phyloP scores from a whole-genome alignment of 176 grass and related monocot species.

The Triticum turgidum region DNA sequence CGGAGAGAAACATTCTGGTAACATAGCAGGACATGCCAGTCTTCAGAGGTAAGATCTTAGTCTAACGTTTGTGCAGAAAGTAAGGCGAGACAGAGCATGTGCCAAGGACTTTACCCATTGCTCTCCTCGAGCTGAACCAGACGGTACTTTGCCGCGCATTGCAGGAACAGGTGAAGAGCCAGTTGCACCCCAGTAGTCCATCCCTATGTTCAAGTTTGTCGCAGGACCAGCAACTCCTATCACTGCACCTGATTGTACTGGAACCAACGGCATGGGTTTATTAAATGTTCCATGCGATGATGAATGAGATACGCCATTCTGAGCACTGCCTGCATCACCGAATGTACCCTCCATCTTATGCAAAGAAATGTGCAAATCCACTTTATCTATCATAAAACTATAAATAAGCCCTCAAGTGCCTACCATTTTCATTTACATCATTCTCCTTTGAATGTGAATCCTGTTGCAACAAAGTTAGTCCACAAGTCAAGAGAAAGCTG shows the following conservation, averaged over 20 bases:
- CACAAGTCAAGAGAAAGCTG: slow-evolving; percentile 11
- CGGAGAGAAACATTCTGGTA: not conserved
- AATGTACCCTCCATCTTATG: slow-evolving; percentile 37
- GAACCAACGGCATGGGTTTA: slow-evolving; percentile 55
- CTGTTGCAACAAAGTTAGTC: slow-evolving; percentile 17
- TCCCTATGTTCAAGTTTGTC: slow-evolving; percentile 79
- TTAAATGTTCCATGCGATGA: slow-evolving; percentile 49
- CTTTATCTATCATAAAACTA: slow-evolving; percentile 5
- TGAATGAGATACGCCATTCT: slow-evolving; percentile 54
- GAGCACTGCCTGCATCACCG: slow-evolving; percentile 42
- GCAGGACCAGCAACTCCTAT: slow-evolving; percentile 62
- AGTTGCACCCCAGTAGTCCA: slow-evolving; percentile 76
- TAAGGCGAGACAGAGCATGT: slow-evolving; percentile 5
- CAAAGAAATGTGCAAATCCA: slow-evolving; percentile 24
- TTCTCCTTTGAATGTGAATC: slow-evolving; percentile 68
- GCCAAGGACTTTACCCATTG: slow-evolving; percentile 54
- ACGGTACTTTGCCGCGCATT: slow-evolving; percentile 42
- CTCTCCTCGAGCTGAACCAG: slow-evolving; percentile 45
- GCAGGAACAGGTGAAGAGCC: slow-evolving; percentile 51
- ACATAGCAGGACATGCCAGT: not conserved
- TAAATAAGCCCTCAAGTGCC: slow-evolving; percentile 28
- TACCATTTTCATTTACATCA: slow-evolving; percentile 59
- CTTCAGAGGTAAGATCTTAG: slow-evolving; percentile 21
- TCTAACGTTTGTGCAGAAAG: not conserved
- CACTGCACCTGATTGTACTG: slow-evolving; percentile 52